Percentiles rank a stretch among this genome's conserved stretches.
Conservation (phyloP, 2,329 filamentous ascomycete species). For the Pseudogymnoascus sp. region DNA sequence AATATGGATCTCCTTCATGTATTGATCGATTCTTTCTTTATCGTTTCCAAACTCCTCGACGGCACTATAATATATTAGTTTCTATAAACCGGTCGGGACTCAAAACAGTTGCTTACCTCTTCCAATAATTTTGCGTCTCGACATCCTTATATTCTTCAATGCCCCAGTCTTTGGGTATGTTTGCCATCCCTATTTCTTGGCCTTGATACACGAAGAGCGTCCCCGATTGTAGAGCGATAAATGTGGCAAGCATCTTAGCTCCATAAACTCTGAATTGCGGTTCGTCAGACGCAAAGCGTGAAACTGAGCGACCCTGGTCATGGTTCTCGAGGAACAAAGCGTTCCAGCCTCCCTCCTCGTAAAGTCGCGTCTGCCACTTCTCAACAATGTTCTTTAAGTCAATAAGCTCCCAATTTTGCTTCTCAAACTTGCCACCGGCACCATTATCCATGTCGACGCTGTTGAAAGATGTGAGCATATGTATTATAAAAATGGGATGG, state of each 20-base stretch:
- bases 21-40: slow-evolving; percentile 33
- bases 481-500: slow-evolving; percentile 8
- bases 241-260: slow-evolving; percentile 48
- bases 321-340: slow-evolving; percentile 53
- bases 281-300: slow-evolving; percentile 37
- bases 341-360: slow-evolving; percentile 48
- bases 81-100: slow-evolving; percentile 20
- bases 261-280: slow-evolving; percentile 36
- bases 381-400: slow-evolving; percentile 41
- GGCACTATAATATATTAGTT: slow-evolving; percentile 23
- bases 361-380: slow-evolving; percentile 46
- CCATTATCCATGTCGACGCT: slow-evolving; percentile 46
- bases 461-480: background rate
- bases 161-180: slow-evolving; percentile 49
- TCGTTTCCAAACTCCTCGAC: slow-evolving; percentile 30
- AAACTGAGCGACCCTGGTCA: slow-evolving; percentile 46
- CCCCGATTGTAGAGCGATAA: slow-evolving; percentile 43
- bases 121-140: slow-evolving; percentile 46
- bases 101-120: slow-evolving; percentile 19
- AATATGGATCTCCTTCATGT: slow-evolving; percentile 44
- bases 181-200: slow-evolving; percentile 53
- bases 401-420: slow-evolving; percentile 30
- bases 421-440: slow-evolving; percentile 38
- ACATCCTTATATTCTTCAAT: slow-evolving; percentile 65
- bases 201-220: slow-evolving; percentile 55